These are phyloP conservation scores for Lignosus rhinocerotis DNA, from an alignment of 1,284 basidiomycete species.

Conservation along the genomic window DNA sequence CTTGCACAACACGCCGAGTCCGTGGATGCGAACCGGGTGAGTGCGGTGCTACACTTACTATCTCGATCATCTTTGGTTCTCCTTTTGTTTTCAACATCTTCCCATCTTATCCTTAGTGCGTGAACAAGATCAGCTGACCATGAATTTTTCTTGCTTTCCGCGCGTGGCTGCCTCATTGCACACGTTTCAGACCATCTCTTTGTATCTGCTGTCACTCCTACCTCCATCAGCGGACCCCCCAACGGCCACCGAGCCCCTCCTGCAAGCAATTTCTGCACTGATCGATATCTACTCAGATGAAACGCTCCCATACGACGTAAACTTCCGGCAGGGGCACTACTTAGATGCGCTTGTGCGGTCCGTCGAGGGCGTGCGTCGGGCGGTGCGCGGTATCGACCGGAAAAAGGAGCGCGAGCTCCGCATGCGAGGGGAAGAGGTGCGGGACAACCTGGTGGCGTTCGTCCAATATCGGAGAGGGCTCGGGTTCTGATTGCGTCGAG, in stretches of 20 bases:
- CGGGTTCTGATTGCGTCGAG: constrained; percentile 36
- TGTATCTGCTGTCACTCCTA: constrained; percentile 64
- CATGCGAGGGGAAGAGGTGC: constrained; percentile 69
- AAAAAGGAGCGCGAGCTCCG: constrained; percentile 43
- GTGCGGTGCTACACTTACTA: constrained; percentile 18
- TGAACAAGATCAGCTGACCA: background rate
- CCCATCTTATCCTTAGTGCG: background rate
- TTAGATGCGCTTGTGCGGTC: constrained; percentile 42
- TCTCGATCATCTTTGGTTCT: background rate
- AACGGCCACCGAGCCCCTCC: constrained; percentile 66
- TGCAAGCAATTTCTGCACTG: constrained; percentile 84
- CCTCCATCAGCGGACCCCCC: constrained; percentile 42
- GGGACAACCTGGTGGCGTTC: constrained; percentile 88
- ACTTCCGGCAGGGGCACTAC: constrained; percentile 61
- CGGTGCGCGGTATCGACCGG: constrained; percentile 45
- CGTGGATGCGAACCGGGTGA: constrained; percentile 71
- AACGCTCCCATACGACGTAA: constrained; percentile 75
- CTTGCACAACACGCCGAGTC: constrained; percentile 71
- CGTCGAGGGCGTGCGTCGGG: constrained; percentile 45
- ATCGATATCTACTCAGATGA: constrained; percentile 98
- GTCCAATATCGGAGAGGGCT: constrained; percentile 79
- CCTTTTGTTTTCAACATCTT: background rate
- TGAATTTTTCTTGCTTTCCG: constrained; percentile 19
- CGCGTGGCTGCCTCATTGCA: background rate
- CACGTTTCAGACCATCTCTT: constrained; percentile 58